Evolutionary conservation across 768 basidiomycete genomes (phyloP).

Genomic region (Lenzites betulinus): DNA sequence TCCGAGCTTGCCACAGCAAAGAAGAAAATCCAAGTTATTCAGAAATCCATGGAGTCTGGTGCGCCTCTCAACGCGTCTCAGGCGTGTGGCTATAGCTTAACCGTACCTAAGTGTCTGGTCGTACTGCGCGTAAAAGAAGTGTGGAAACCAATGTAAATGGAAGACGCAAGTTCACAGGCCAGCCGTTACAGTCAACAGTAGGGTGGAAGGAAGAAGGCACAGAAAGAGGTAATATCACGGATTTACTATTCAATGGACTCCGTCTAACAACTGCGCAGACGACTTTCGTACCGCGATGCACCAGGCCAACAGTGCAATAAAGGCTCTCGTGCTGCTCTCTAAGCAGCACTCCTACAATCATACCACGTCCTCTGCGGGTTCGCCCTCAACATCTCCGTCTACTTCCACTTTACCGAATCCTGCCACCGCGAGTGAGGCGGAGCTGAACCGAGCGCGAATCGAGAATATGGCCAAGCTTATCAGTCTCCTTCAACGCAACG

Average conservation of each 20-base stretch:
- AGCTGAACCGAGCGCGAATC: slow-evolving; percentile 54
- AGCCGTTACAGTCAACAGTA: slow-evolving; percentile 3
- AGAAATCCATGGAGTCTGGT: slow-evolving; percentile 57
- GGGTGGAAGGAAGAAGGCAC: slow-evolving; percentile 25
- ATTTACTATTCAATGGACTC: not conserved
- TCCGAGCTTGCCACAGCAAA: slow-evolving; percentile 77
- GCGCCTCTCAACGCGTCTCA: slow-evolving; percentile 24
- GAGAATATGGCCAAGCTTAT: slow-evolving; percentile 68
- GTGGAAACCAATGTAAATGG: slow-evolving; percentile 11
- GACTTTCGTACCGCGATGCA: slow-evolving; percentile 74
- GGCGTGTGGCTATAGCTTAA: not conserved
- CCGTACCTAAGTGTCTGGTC: slow-evolving; percentile 20
- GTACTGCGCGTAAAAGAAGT: slow-evolving; percentile 19
- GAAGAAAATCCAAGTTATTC: slow-evolving; percentile 69
- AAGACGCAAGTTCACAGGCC: slow-evolving; percentile 25
- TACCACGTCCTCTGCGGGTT: slow-evolving; percentile 30
- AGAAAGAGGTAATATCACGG: slow-evolving; percentile 24
- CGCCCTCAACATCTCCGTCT: slow-evolving; percentile 42
- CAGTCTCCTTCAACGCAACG: slow-evolving; percentile 63
- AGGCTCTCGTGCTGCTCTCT: slow-evolving; percentile 51
- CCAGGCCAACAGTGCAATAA: slow-evolving; percentile 61
- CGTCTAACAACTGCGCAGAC: slow-evolving; percentile 40
- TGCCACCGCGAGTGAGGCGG: slow-evolving; percentile 33
- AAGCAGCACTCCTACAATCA: slow-evolving; percentile 34
- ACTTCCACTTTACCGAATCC: slow-evolving; percentile 17